Conservation (phyloP, 352 stramenopile species). For the Phytophthora sojae region DNA sequence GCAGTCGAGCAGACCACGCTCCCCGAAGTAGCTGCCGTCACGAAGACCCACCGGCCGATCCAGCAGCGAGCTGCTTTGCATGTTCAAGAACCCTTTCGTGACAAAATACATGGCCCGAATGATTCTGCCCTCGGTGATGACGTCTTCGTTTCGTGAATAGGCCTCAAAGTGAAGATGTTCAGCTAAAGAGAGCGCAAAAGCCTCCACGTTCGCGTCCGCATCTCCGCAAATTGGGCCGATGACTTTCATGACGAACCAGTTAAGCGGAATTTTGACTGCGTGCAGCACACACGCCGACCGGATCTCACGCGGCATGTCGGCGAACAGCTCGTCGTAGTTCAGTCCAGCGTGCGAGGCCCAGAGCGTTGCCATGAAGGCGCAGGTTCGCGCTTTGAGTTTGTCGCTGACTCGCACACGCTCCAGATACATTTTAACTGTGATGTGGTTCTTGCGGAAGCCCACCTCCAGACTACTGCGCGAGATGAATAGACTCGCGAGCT, state of each 20-base stretch:
- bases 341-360: slow-evolving; percentile 62
- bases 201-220: slow-evolving; percentile 24
- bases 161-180: slow-evolving; percentile 55
- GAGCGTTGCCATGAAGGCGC: slow-evolving; percentile 50
- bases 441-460: slow-evolving; percentile 2
- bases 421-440: slow-evolving; percentile 52
- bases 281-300: too few species aligned
- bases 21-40: slow-evolving; percentile 57
- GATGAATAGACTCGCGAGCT: slow-evolving; percentile 57
- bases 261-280: slow-evolving; percentile 4
- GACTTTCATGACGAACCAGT: slow-evolving; percentile 40
- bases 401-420: slow-evolving; percentile 39
- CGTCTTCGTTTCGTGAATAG: slow-evolving; percentile 58
- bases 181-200: slow-evolving; percentile 33
- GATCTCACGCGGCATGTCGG: too few species aligned
- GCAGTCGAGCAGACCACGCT: slow-evolving; percentile 38
- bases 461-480: slow-evolving; percentile 60
- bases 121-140: slow-evolving; percentile 64
- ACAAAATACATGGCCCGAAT: slow-evolving; percentile 70
- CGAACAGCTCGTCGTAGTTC: slow-evolving; percentile 29
- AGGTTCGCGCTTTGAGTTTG: slow-evolving; percentile 33
- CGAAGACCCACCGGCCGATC: slow-evolving; percentile 14
- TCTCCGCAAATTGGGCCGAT: slow-evolving; percentile 42
- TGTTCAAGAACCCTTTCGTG: slow-evolving; percentile 49
- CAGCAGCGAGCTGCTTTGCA: slow-evolving; percentile 28